These are phyloP conservation scores for Zygnema circumcarinatum DNA, from an alignment of 139 green algal species.

Conservation along the genomic window DNA sequence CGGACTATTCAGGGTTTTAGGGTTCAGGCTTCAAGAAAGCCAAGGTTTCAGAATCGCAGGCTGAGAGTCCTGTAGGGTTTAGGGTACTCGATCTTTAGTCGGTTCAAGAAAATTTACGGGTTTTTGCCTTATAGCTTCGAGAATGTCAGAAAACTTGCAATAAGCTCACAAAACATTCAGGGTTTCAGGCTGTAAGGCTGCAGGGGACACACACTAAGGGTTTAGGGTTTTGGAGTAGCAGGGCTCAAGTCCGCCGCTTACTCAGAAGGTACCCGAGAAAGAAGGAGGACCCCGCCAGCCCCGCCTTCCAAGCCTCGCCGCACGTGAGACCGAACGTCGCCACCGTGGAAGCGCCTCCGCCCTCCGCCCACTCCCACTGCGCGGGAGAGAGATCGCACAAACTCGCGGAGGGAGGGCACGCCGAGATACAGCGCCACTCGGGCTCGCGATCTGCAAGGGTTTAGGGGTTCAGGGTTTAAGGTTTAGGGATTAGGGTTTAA, in stretches of 20 bases:
- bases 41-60: no score
- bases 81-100: no score
- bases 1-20: no score
- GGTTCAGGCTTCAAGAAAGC: no score
- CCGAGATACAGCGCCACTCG: neutral
- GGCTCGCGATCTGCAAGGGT: constrained; percentile 15
- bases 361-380: constrained; percentile 32
- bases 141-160: no score
- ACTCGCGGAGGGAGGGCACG: neutral
- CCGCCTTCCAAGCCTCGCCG: constrained; percentile 16
- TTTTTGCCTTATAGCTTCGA: no score
- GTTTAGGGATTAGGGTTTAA: no score
- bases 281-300: constrained; percentile 16
- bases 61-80: no score
- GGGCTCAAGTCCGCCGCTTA: constrained; percentile 3
- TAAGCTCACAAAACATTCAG: no score
- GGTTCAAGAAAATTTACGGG: no score
- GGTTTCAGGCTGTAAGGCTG: no score
- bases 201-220: constrained; percentile 2
- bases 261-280: constrained; percentile 20
- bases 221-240: neutral
- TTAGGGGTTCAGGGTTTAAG: no score
- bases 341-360: constrained; percentile 3
- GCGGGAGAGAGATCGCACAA: neutral
- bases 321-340: constrained; percentile 1